These are phyloP conservation scores for Sclerotiophoma versabilis DNA, from an alignment of 2,329 filamentous ascomycete species.

Conservation along the genomic window DNA sequence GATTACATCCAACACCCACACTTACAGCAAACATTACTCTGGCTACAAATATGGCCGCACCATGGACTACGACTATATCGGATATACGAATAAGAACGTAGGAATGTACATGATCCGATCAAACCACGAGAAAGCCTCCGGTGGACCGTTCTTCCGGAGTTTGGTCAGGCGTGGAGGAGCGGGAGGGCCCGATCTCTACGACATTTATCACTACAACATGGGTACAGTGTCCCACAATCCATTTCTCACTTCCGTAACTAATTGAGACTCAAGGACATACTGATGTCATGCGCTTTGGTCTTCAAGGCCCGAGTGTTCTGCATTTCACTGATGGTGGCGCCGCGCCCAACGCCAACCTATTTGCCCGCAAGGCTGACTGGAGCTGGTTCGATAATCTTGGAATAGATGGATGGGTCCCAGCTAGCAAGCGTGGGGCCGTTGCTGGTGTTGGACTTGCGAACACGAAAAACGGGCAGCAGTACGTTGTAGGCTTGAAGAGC, in stretches of 20 bases:
- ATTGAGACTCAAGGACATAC: conserved; percentile 40
- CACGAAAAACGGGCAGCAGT: conserved; percentile 50
- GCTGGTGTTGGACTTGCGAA: conserved; percentile 43
- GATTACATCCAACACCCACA: conserved; percentile 30
- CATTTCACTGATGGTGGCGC: conserved; percentile 50
- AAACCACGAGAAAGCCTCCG: conserved; percentile 53
- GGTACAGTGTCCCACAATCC: conserved; percentile 24
- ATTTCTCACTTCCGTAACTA: not conserved
- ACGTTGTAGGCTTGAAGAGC: conserved; percentile 50
- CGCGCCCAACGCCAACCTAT: conserved; percentile 44
- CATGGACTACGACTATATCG: conserved; percentile 51
- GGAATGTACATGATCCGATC: conserved; percentile 51
- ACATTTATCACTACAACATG: conserved; percentile 56
- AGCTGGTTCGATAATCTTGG: conserved; percentile 31
- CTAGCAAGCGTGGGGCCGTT: conserved; percentile 26
- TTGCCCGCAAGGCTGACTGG: conserved; percentile 33
- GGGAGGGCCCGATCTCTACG: conserved; percentile 52
- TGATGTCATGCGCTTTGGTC: conserved; percentile 52
- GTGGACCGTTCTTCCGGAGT: conserved; percentile 50
- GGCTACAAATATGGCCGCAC: conserved; percentile 50
- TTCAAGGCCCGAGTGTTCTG: conserved; percentile 53
- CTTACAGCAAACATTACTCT: conserved; percentile 53
- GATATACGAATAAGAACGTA: conserved; percentile 46
- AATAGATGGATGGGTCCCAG: conserved; percentile 32
- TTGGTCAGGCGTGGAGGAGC: conserved; percentile 48